Base-by-base conservation (phyloP, 2,329 filamentous ascomycete genomes). In the Didymellaceae sp. region DNA sequence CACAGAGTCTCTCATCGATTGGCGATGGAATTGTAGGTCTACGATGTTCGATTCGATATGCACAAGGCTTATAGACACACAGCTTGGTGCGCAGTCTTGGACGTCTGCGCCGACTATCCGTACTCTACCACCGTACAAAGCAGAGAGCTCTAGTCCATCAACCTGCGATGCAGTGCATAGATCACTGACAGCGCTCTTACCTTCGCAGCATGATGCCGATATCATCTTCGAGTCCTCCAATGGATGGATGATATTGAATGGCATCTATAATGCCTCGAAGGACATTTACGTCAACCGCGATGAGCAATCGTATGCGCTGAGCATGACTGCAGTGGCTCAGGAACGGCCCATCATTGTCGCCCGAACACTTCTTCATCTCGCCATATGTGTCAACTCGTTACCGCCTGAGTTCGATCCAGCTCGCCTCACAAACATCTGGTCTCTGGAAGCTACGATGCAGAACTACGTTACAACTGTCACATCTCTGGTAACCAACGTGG, bases 201-300 rank as follows among this genome's bases (percentile, higher is more conserved):
- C 70, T 0, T 71, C 68, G 9, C 70, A 73, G 49, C 60, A 67
- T 34, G 70, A 73, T 56, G 67, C 70, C 26, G 59, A 72, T 38
- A 59, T 72, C 42, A 68, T 73, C 13, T 72, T 71, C 22, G 67
- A 70, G 42, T 70, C 66, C 2, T 67, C 68, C 1, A 71, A 73
- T 39, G 66, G 66, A 17, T 73, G 70, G 68, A 73, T 66, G 64
- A 67, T 68, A 14, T 44, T 72, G 14, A 52, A 57, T 2, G 56
- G 52, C 30, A 55, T 66, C 22, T 72, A 73, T 51, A 65, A 52
- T 41, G 68, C 70, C 7, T 55, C 60, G 3, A 54, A 54, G 41
- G 59, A 70, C 2, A 60, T 72, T 3, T 73, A 65, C 41, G 65
- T 71, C 17, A 58, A 68, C 43, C 46, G 51, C 39, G 68, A 73